Evolutionary conservation across 2,329 filamentous ascomycete species (phyloP).

Genomic region (Aspergillus intermedius): DNA sequence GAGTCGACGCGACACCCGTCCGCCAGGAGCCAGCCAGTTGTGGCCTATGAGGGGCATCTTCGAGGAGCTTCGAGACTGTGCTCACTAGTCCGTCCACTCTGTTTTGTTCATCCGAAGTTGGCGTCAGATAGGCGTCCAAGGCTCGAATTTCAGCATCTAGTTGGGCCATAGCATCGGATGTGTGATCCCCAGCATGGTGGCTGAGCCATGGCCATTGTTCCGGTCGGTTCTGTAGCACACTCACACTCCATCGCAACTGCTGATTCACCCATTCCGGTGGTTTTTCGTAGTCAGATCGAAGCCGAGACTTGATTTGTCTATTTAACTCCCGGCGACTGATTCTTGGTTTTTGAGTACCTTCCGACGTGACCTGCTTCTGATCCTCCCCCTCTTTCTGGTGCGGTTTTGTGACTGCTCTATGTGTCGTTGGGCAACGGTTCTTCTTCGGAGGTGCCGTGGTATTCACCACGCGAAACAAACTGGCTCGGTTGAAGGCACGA

Average conservation of each 20-base stretch:
- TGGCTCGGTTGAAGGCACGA: constrained; percentile 31
- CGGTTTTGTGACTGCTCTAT: constrained; percentile 10
- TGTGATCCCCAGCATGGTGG: constrained; percentile 9
- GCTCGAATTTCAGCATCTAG: constrained; percentile 43
- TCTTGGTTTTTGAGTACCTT: neutral
- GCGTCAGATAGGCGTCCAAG: constrained; percentile 41
- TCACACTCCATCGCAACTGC: constrained; percentile 7
- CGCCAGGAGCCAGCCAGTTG: constrained; percentile 49
- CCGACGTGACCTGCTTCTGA: neutral
- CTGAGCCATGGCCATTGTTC: constrained; percentile 30
- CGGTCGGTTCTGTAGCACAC: constrained; percentile 5
- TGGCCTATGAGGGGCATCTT: constrained; percentile 21
- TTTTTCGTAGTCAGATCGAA: neutral
- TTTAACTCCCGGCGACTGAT: too few relatives aligned
- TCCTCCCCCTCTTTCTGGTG: neutral
- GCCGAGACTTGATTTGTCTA: neutral
- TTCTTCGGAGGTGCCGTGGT: constrained; percentile 8
- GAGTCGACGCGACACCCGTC: constrained; percentile 46
- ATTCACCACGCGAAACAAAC: constrained; percentile 28
- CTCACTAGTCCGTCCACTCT: constrained; percentile 19
- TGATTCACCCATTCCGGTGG: neutral
- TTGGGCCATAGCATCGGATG: constrained; percentile 18
- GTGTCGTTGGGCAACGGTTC: constrained; percentile 13
- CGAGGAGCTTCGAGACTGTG: constrained; percentile 24
- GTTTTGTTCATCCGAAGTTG: constrained; percentile 37